A percentile compares a stretch with the other conserved stretches of the same genome.
Conservation (phyloP, 1,284 basidiomycete genomes). For the Sporisorium graminicola region DNA sequence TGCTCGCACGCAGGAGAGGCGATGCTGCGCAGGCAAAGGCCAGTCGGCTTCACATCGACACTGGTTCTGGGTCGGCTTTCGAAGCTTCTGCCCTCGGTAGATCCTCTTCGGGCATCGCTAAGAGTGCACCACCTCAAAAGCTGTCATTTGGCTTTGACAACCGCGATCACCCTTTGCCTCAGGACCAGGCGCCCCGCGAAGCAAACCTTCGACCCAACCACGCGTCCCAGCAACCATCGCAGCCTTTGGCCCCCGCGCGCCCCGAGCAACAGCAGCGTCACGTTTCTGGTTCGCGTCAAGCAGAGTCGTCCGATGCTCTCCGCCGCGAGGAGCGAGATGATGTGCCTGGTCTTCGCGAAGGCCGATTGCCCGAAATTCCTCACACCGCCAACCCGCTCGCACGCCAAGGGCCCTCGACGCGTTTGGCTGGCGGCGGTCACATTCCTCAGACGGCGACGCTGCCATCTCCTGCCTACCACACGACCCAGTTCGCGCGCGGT, state of each 20-base stretch:
- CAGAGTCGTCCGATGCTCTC: constrained; percentile 18
- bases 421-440: constrained; percentile 43
- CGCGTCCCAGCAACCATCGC: constrained; percentile 11
- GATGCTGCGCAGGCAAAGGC: constrained; percentile 64
- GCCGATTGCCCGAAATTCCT: constrained; percentile 45
- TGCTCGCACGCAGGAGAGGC: constrained; percentile 63
- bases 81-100: constrained; percentile 14
- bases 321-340: constrained; percentile 44
- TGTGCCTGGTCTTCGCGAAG: constrained; percentile 29
- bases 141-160: constrained; percentile 52
- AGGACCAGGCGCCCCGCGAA: constrained; percentile 29
- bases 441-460: constrained; percentile 62
- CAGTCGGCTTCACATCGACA: constrained; percentile 61
- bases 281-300: constrained; percentile 26
- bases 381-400: constrained; percentile 45
- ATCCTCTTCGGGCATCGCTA: constrained; percentile 36
- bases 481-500: constrained; percentile 52
- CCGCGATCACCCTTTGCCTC: constrained; percentile 33
- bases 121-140: constrained; percentile 66
- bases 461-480: constrained; percentile 66
- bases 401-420: constrained; percentile 33
- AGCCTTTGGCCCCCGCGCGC: constrained; percentile 17
- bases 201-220: constrained; percentile 20
- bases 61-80: constrained; percentile 28
- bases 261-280: constrained; percentile 38